Base-by-base conservation (phyloP, 768 basidiomycete species). In the Tremella yokohamensis region DNA sequence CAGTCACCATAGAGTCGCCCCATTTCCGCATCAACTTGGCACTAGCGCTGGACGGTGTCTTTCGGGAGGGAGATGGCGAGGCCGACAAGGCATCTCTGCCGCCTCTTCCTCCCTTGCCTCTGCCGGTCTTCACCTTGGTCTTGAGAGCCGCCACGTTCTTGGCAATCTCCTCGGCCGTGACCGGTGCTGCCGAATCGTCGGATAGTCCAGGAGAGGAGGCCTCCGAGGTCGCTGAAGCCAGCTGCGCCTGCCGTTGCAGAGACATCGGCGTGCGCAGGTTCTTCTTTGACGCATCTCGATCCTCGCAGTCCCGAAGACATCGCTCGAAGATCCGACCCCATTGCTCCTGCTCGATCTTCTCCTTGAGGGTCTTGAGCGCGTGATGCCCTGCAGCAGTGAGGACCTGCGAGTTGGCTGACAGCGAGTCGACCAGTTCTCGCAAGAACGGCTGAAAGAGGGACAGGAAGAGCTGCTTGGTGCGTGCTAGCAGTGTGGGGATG, bases 81-180 rank as follows among this genome's bases (percentile, higher is more conserved):
- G 62, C 60, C 25, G 62, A 61, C 1, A 55, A 29, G 8, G 9
- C 48, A 7, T 49, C 48, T 16, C 48, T 20, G 3, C 48, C 48
- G 2, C 18, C 29, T 38, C 34, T 52, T 49, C 60, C 58, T 45
- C 62, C 56, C 60, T 82, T 77, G 57, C 84, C 81, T 57, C 81
- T 78, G 15, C 62, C 80, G 56, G 87, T 87, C 54, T 89, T 87
- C 50, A 96, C 77, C 29, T 90, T 82, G 52, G 83, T 86, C 77
- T 93, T 96, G 54, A 99, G 80, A 0, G 89, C 89, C 65, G 91
- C 87, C 1, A 96, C 88, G 70, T 93, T 96, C 64, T 89, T 82
- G 2, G 93, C 85, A 61, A 98, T 98, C 67, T 91, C 85, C 70
- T 94, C 87, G 57, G 89, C 90, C 61, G 70, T 69, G 18, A 74